Base-by-base conservation (phyloP, 2,329 filamentous ascomycete genomes). In the Diaporthe sp. region DNA sequence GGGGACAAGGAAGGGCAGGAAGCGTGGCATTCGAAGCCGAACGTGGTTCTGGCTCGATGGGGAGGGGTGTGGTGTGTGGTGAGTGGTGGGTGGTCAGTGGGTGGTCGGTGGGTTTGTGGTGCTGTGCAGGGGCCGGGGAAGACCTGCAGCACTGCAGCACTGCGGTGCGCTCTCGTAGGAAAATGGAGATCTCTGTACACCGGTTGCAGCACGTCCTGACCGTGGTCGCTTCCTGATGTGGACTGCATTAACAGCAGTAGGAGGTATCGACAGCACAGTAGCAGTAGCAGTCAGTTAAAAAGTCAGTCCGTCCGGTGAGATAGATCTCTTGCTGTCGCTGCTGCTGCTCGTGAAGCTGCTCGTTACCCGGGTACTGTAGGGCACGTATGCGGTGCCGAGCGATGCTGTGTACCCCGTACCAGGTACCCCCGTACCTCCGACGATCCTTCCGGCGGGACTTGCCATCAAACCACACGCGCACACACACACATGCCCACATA, bases 21-120 rank as follows among this genome's bases (percentile, higher is more conserved):
- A 68, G 65, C 65, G 65, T 68, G 65, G 65, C 65, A 53, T 53
- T 68, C 65, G 47, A 68, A 53, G 47, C 65, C 65, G 47, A 68
- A 68, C 20, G 31, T 68, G 65, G 65, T 53, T 53, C 47, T 68
- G 65, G 65, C 22, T 68, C 47, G 9, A 39, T 49, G 61, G 39
- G 61, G 61, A 22, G 39, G 25, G 60, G 37, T 47, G 60, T 58
- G 55, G 55, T 34, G 28, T 34, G 6, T 13, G 8, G 13, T 28
- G 13, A 28, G 60, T 28, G n/a, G 39, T 65, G 60, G 9, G 17
- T 20, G n/a, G 60, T 44, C n/a, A 15, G 60, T n/a, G 39, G 25
- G 37, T 28, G 39, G 17, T 7, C 9, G 37, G 22, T 39, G 58
- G 37, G 37, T 22, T 12, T 37, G 25, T 44, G 39, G 60, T 65